phyloP scores from a whole-genome alignment of 169 alveolate genomes.

The Eimeria necatrix region DNA sequence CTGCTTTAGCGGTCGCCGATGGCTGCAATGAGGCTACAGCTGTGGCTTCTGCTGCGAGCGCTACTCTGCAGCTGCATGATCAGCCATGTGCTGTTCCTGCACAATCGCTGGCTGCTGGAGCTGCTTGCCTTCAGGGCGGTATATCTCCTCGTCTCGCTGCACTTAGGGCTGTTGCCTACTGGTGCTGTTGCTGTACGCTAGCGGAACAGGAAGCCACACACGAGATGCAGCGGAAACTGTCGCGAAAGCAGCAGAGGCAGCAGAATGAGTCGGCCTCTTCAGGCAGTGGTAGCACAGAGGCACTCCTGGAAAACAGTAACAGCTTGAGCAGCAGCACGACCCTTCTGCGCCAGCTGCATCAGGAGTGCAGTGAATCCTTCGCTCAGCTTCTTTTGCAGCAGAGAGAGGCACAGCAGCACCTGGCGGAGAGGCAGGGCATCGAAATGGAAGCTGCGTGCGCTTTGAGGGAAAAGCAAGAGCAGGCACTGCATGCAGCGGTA shows the following conservation, averaged over 20 bases:
- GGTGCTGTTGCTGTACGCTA: constrained; percentile 59
- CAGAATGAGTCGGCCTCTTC: constrained; percentile 2
- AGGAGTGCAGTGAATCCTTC: constrained; percentile 59
- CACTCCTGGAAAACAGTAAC: not conserved
- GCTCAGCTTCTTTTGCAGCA: constrained; percentile 59
- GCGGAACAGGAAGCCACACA: constrained; percentile 45
- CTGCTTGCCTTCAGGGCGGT: constrained; percentile 12
- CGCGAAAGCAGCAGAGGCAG: constrained; percentile 23
- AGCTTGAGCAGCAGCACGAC: constrained; percentile 66
- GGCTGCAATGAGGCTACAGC: constrained; percentile 12
- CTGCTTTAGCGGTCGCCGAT: not conserved
- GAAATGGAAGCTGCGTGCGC: constrained; percentile 79
- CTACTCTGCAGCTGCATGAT: not conserved
- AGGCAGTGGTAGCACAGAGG: constrained; percentile 10
- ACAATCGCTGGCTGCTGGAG: not conserved
- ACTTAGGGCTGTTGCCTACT: constrained; percentile 34
- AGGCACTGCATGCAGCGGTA: constrained; percentile 9
- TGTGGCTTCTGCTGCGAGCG: not conserved
- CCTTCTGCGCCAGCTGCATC: constrained; percentile 71
- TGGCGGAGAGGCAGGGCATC: constrained; percentile 75
- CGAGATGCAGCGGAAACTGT: not conserved
- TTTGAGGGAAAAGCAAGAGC: constrained; percentile 62
- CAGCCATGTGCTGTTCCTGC: not conserved
- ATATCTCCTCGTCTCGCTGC: constrained; percentile 38
- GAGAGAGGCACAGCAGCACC: constrained; percentile 70